Conservation (phyloP, 139 green algal species). For the Picochlorum costavermella region DNA sequence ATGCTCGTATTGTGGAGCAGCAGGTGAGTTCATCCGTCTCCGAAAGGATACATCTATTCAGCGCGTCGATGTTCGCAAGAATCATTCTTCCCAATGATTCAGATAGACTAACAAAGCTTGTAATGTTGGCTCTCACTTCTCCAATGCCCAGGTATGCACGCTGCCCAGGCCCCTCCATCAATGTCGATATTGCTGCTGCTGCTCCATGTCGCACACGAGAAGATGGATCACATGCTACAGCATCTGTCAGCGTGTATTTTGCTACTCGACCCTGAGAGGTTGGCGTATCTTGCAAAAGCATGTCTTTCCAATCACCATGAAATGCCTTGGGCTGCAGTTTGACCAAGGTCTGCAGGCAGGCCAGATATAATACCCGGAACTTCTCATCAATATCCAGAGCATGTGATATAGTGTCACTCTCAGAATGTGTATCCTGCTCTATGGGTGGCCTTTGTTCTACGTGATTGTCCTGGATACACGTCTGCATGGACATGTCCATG, state of each 20-base stretch:
- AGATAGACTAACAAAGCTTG: conserved; percentile 61
- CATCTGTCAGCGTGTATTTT: conserved; percentile 30
- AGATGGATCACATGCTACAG: conserved; percentile 51
- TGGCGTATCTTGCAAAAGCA: conserved; percentile 37
- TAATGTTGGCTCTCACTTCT: conserved; percentile 19
- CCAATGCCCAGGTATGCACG: conserved; percentile 51
- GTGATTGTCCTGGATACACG: too few relatives aligned
- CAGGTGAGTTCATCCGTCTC: conserved; percentile 29
- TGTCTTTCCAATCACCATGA: conserved; percentile 42
- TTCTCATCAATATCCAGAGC: conserved; percentile 4
- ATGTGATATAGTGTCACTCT: neutral
- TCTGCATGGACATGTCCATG: too few relatives aligned
- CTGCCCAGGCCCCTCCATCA: conserved; percentile 55
- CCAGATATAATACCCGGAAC: conserved; percentile 35
- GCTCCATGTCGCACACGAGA: conserved; percentile 39
- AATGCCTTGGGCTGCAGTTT: conserved; percentile 46
- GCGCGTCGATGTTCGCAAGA: conserved; percentile 31
- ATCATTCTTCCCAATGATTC: conserved; percentile 38
- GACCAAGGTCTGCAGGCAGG: conserved; percentile 44
- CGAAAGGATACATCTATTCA: conserved; percentile 23
- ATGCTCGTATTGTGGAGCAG: conserved; percentile 33
- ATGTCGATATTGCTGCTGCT: conserved; percentile 31
- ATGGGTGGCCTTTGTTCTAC: too few relatives aligned
- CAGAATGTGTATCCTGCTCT: neutral
- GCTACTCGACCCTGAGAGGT: neutral